These are phyloP conservation scores for Colletotrichum sp. DNA, from an alignment of 2,329 filamentous ascomycete species.

Conservation along the genomic window DNA sequence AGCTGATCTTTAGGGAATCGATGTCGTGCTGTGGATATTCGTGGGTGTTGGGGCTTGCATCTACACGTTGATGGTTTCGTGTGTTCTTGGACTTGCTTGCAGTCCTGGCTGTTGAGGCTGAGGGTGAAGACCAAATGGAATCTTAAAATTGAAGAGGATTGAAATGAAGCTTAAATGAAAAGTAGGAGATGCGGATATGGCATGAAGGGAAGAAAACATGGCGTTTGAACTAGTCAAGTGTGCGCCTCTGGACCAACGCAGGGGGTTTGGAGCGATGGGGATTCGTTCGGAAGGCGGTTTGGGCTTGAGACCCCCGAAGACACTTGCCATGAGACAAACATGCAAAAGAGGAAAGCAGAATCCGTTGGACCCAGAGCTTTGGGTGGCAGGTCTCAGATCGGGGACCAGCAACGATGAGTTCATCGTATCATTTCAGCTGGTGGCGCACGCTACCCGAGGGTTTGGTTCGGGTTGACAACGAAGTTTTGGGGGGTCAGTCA, in stretches of 20 bases:
- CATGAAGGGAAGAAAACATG: background rate
- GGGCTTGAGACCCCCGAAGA: background rate
- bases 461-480: background rate
- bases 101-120: background rate
- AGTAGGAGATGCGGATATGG: background rate
- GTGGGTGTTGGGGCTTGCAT: background rate
- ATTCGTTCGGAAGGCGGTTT: conserved; percentile 4
- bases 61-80: background rate
- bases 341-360: background rate
- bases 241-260: background rate
- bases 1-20: background rate
- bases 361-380: conserved; percentile 7
- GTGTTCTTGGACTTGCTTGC: background rate
- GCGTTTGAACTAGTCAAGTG: background rate
- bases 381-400: background rate
- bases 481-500: background rate
- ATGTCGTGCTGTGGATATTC: background rate
- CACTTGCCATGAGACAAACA: background rate
- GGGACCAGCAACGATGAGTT: background rate
- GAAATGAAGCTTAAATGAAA: background rate
- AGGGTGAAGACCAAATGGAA: background rate
- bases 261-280: background rate
- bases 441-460: background rate
- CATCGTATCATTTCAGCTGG: background rate
- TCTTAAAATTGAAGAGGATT: background rate